phyloP scores from a whole-genome alignment of 805 yeast species.

The Zygosaccharomyces kombuchaensis region DNA sequence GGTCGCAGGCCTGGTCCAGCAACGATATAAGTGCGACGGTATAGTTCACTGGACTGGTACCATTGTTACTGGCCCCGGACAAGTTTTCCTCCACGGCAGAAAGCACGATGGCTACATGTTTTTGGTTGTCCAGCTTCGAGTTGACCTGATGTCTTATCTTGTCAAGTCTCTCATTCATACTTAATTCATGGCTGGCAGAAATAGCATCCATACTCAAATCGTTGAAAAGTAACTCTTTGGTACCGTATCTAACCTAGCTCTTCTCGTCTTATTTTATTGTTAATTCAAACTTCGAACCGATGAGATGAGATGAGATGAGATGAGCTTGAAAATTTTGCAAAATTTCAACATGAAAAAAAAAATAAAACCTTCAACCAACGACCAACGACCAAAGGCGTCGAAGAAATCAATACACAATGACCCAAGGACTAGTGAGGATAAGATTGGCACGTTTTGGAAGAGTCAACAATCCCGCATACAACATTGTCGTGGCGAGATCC shows the following conservation, averaged over 20 bases:
- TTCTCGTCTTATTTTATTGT: background rate
- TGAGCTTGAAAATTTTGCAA: slow-evolving; percentile 11
- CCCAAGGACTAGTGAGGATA: slow-evolving; percentile 70
- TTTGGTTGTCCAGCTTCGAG: slow-evolving; percentile 85
- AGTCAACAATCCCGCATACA: slow-evolving; percentile 79
- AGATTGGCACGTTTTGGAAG: slow-evolving; percentile 93
- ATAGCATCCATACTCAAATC: slow-evolving; percentile 28
- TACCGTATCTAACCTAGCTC: background rate
- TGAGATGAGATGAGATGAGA: slow-evolving; percentile 22
- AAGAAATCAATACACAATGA: slow-evolving; percentile 18
- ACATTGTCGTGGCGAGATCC: slow-evolving; percentile 81
- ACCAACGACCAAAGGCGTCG: background rate
- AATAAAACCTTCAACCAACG: background rate
- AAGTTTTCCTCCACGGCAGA: slow-evolving; percentile 89
- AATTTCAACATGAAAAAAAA: slow-evolving; percentile 2
- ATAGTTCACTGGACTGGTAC: slow-evolving; percentile 71
- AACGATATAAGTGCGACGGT: slow-evolving; percentile 79
- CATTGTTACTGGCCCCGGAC: slow-evolving; percentile 46
- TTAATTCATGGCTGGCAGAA: slow-evolving; percentile 37
- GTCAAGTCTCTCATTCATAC: slow-evolving; percentile 58
- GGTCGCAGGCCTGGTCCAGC: slow-evolving; percentile 63
- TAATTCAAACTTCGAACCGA: background rate
- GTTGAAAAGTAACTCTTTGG: background rate
- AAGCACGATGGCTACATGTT: slow-evolving; percentile 74
- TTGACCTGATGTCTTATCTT: slow-evolving; percentile 65